Conservation (phyloP, 2,329 filamentous ascomycete genomes). For the Didymosphaeria variabile region DNA sequence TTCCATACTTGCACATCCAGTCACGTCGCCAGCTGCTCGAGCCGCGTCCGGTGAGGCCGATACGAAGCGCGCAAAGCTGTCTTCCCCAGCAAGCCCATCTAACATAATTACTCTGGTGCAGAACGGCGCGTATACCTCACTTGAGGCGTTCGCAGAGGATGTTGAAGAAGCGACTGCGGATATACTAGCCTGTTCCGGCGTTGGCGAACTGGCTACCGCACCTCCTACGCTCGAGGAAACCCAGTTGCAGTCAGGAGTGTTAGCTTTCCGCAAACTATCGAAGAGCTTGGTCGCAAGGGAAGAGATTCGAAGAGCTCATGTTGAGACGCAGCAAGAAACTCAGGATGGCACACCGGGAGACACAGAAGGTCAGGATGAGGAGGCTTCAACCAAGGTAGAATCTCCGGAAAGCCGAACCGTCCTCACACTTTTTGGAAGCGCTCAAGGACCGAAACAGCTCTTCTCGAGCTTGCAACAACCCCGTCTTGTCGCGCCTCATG, state of each 20-base stretch:
- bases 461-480: slow-evolving; percentile 83
- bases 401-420: slow-evolving; percentile 63
- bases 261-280: slow-evolving; percentile 47
- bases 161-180: slow-evolving; percentile 51
- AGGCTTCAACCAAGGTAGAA: slow-evolving; percentile 33
- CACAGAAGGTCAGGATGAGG: slow-evolving; percentile 17
- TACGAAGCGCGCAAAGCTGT: slow-evolving; percentile 56
- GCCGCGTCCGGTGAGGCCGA: slow-evolving; percentile 51
- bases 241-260: slow-evolving; percentile 38
- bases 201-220: slow-evolving; percentile 25
- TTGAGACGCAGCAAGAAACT: slow-evolving; percentile 18
- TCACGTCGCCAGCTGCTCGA: slow-evolving; percentile 41
- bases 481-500: slow-evolving; percentile 46
- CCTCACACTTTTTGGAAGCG: slow-evolving; percentile 79
- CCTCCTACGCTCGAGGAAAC: slow-evolving; percentile 49
- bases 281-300: slow-evolving; percentile 42
- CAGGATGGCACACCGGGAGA: slow-evolving; percentile 15
- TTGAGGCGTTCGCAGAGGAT: slow-evolving; percentile 55
- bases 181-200: slow-evolving; percentile 48
- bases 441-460: slow-evolving; percentile 76
- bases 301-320: slow-evolving; percentile 29
- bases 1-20: slow-evolving; percentile 54
- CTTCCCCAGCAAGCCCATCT: slow-evolving; percentile 39
- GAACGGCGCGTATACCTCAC: slow-evolving; percentile 50
- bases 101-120: slow-evolving; percentile 52